A percentile compares a stretch with the other conserved stretches of the same genome.
These are phyloP conservation scores for Chlorencoelia australis DNA, from an alignment of 2,329 filamentous ascomycete genomes.

Conservation along the genomic window DNA sequence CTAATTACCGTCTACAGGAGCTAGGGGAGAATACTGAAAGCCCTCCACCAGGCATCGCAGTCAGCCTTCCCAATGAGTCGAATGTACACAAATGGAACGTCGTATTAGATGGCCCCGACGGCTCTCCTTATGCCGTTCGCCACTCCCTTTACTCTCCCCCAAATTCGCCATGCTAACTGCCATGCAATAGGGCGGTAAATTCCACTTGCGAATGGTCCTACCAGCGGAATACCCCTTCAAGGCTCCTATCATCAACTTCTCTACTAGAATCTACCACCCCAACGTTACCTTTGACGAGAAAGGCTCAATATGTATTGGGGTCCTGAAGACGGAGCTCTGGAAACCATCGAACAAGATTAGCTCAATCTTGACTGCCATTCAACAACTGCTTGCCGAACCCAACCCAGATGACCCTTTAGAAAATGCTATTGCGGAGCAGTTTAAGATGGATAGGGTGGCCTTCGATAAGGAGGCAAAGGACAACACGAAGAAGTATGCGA, in stretches of 20 bases:
- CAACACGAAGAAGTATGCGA: slow-evolving; percentile 58
- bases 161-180: slow-evolving; percentile 1
- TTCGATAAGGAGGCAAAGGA: slow-evolving; percentile 59
- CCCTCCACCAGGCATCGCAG: slow-evolving; percentile 46
- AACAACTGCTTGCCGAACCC: slow-evolving; percentile 54
- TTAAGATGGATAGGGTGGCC: slow-evolving; percentile 49
- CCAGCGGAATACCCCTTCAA: slow-evolving; percentile 69
- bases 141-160: not conserved
- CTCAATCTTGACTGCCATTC: slow-evolving; percentile 54
- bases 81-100: slow-evolving; percentile 62
- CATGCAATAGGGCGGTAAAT: slow-evolving; percentile 47
- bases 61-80: slow-evolving; percentile 48
- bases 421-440: slow-evolving; percentile 56
- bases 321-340: slow-evolving; percentile 62
- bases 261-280: slow-evolving; percentile 67
- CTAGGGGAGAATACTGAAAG: slow-evolving; percentile 44
- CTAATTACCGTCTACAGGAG: slow-evolving; percentile 36
- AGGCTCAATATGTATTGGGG: slow-evolving; percentile 64
- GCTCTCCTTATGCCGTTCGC: slow-evolving; percentile 54
- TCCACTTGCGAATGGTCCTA: slow-evolving; percentile 54
- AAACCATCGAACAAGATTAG: slow-evolving; percentile 61
- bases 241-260: slow-evolving; percentile 57
- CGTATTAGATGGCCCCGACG: slow-evolving; percentile 53
- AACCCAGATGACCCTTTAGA: slow-evolving; percentile 66
- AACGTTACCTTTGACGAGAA: slow-evolving; percentile 67